A percentile compares a stretch with the other conserved stretches of the same genome.
phyloP scores from a whole-genome alignment of 148 eudicot species.

The Vaccinium corymbosum region DNA sequence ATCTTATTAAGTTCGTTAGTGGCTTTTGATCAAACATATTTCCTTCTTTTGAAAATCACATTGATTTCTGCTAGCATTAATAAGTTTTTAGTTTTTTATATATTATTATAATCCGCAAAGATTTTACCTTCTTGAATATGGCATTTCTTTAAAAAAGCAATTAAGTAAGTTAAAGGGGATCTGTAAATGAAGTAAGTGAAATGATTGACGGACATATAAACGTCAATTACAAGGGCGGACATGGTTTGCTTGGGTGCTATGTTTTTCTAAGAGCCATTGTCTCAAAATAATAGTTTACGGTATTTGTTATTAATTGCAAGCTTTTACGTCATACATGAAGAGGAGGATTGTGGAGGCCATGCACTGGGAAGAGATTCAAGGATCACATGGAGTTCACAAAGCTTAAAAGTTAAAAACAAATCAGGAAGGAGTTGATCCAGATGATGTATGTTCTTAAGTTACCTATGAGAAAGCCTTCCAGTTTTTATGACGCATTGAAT shows the following conservation, averaged over 20 bases:
- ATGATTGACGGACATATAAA: too few species aligned
- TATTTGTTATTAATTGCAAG: conserved; percentile 39
- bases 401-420: conserved; percentile 81
- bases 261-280: background rate
- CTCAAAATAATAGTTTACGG: background rate
- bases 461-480: conserved; percentile 99
- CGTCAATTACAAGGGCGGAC: too few species aligned
- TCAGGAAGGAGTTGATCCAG: conserved; percentile 96
- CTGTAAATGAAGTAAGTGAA: background rate
- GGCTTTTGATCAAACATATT: too few species aligned
- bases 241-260: background rate
- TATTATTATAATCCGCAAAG: too few species aligned
- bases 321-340: conserved; percentile 93
- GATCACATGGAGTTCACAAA: conserved; percentile 87
- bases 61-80: background rate
- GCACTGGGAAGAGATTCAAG: conserved; percentile 92
- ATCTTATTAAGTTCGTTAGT: too few species aligned
- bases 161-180: background rate
- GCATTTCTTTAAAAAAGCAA: background rate
- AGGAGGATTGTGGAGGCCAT: conserved; percentile 95
- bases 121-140: background rate
- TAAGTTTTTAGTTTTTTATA: background rate
- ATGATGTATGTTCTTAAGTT: conserved; percentile 86
- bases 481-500: conserved; percentile 89
- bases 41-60: background rate